Percentiles rank a stretch among this genome's conserved stretches.
These are phyloP conservation scores for Phytophthora hybrid DNA, from an alignment of 352 stramenopile species.

Conservation along the genomic window DNA sequence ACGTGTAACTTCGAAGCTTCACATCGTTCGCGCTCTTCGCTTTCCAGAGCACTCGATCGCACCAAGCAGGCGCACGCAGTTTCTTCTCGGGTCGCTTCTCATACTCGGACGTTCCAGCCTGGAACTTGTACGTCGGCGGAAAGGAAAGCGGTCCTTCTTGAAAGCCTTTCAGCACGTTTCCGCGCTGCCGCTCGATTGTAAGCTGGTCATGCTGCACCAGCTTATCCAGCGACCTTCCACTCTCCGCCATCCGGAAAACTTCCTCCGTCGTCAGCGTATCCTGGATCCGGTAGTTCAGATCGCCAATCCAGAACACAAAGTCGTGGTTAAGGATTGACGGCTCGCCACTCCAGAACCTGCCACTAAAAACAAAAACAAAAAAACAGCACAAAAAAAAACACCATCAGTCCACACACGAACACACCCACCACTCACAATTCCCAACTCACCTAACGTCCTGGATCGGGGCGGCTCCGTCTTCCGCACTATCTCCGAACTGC, in stretches of 20 bases:
- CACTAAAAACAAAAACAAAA: constrained; percentile 12
- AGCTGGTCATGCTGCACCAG: constrained; percentile 72
- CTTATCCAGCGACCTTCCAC: constrained; percentile 41
- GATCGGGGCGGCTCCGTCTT: constrained; percentile 24
- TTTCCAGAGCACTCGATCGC: constrained; percentile 89
- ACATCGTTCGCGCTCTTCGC: constrained; percentile 66
- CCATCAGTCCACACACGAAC: not conserved
- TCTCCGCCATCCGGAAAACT: constrained; percentile 71
- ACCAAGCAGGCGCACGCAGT: constrained; percentile 97
- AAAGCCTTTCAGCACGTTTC: constrained; percentile 89
- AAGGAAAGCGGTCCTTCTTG: constrained; percentile 94
- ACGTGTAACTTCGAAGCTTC: constrained; percentile 85
- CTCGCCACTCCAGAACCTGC: constrained; percentile 59
- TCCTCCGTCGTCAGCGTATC: constrained; percentile 81
- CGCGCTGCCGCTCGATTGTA: constrained; percentile 67
- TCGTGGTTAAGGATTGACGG: constrained; percentile 96
- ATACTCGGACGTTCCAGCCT: constrained; percentile 95
- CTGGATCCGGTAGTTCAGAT: constrained; percentile 93
- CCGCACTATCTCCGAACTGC: constrained; percentile 84
- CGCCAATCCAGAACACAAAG: constrained; percentile 97
- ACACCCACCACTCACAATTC: not conserved
- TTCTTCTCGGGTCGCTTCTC: constrained; percentile 99
- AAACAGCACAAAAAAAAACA: not conserved
- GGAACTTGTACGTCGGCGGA: constrained; percentile 98
- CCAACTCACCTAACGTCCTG: constrained; percentile 44